Conservation (phyloP, 2,329 filamentous ascomycete genomes). For the Pyrenochaeta sp. region DNA sequence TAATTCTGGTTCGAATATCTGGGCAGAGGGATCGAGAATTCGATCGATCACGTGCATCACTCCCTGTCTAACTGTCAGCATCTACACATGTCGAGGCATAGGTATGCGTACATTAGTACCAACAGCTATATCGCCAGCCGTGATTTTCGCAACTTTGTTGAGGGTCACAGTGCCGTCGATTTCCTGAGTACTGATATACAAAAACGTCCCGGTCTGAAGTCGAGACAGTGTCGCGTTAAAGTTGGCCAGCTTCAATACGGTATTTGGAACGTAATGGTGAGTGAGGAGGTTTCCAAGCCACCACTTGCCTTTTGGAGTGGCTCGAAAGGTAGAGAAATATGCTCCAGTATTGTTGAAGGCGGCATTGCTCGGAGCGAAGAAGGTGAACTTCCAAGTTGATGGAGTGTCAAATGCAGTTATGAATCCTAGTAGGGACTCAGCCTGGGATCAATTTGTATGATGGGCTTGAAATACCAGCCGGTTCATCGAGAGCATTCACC, state of each 20-base stretch:
- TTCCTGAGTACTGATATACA: constrained; percentile 4
- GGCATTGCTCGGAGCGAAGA: neutral
- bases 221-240: constrained; percentile 1
- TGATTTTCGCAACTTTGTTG: constrained; percentile 5
- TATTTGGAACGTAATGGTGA: constrained; percentile 9
- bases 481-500: neutral
- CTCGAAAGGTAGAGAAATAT: neutral
- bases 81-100: no score
- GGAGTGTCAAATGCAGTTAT: neutral
- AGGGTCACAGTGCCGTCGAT: neutral
- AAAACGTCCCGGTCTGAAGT: constrained; percentile 5
- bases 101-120: constrained; percentile 4
- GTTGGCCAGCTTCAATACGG: neutral
- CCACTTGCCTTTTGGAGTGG: constrained; percentile 7
- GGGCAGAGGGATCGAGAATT: neutral
- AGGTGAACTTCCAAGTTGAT: neutral
- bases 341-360: neutral
- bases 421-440: neutral
- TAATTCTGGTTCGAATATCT: neutral
- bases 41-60: neutral
- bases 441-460: neutral
- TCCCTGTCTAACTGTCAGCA: neutral
- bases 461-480: neutral
- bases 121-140: constrained; percentile 3
- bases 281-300: constrained; percentile 7